Evolutionary conservation across 2,329 filamentous ascomycete genomes (phyloP), one percentile per base, ranked within the genome.

Genomic region (Sordariomycetes sp.): DNA sequence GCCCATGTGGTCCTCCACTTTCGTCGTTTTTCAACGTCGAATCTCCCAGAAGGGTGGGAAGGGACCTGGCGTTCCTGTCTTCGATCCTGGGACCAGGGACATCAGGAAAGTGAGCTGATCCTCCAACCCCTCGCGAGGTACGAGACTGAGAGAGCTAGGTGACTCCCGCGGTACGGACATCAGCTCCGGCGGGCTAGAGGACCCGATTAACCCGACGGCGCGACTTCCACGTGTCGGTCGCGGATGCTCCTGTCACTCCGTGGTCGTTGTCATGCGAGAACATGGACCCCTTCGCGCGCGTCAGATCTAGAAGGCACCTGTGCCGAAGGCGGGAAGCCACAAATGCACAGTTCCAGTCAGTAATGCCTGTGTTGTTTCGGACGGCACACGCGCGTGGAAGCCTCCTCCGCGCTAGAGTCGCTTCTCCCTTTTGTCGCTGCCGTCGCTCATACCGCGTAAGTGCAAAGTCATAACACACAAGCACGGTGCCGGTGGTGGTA

Each of bases 201-300:
- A 7, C 45, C 45, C 45, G 45, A 50, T 3, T 20, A 22, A 50
- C 6, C 45, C 45, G 45, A 50, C 45, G 28, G 13, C 51, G 36
- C 36, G 48, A 8, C 24, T 48, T 56, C 55, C 55, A 56, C 45
- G 55, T 56, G 55, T 56, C 34, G 48, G 48, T 28, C 54, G 22
- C n/a, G 35, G 3, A 32, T 15, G 42, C 48, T 56, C 55, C 48
- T 56, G 55, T 52, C 48, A 52, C 52, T 48, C 35, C 35, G 35
- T 8, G 32, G 50, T 32, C 35, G 28, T 52, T 32, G 55, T 56
- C 55, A 56, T 56, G 48, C 55, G 32, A 52, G 50, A 56, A 36
- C 45, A 56, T 48, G 55, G 48, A 39, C 55, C 45, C 42, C n/a
- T n/a, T n/a, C 6, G 36, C 2, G n/a, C 17, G 13, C 48, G 22